Base-by-base conservation (phyloP, 2,329 filamentous ascomycete genomes). In the Helotiales sp. region DNA sequence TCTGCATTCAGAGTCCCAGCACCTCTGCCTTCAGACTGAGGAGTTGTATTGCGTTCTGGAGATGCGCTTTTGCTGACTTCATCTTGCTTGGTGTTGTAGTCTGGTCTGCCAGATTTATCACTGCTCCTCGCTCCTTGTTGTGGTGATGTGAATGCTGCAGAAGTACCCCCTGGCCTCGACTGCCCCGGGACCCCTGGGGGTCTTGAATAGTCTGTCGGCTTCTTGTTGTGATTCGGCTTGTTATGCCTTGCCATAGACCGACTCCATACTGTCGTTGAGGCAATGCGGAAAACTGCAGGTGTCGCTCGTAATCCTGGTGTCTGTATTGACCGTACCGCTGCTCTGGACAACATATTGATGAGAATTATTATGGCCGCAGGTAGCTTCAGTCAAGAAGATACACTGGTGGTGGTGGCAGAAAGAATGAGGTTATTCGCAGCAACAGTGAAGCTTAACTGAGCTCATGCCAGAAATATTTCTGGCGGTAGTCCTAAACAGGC, bases 171-270 rank as follows among this genome's bases (percentile, higher is more conserved):
- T 15, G 61, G 52, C 36, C 49, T 46, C 17, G 52, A 55, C 33
- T 63, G 63, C 58, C 29, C 55, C 40, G 60, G 52, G 25, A 53
- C 51, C 19, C 55, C 61, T 27, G 58, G 17, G 46, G 64, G 58
- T 53, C 59, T 65, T 31, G 60, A 58, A 31, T 56, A 61, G 10
- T 65, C 63, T 63, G 54, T 57, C 19, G 61, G 56, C 44, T 68
- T 70, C 52, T 69, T 70, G 9, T 64, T 51, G 36, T 64, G 38
- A 50, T 65, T 61, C 51, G 69, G 65, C 38, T 66, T 66, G 50
- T 74, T 74, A 59, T 74, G 69, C 29, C 75, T 71, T 38, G 77
- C 76, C 74, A 80, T 75, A 24, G 74, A 74, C 58, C 77, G 73
- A 58, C 61, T 69, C 77, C 76, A 79, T 73, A 74, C 63, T 61